These are phyloP conservation scores for Ustilago xerochloae DNA, from an alignment of 1,284 basidiomycete species.

Conservation along the genomic window DNA sequence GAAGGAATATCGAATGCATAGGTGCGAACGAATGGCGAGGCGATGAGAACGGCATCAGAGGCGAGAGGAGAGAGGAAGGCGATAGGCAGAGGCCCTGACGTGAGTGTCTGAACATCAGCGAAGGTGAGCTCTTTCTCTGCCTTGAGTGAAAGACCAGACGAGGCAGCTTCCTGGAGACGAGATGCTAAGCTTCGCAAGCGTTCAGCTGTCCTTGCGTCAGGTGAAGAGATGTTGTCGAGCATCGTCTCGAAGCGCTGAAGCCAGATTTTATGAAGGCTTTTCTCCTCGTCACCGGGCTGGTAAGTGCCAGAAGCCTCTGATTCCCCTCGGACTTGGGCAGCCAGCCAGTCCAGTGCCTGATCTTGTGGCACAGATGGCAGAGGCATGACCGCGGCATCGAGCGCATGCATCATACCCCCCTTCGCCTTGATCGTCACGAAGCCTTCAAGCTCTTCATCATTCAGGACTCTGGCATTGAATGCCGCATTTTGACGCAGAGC, in stretches of 20 bases:
- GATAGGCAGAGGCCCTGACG: slow-evolving; percentile 2
- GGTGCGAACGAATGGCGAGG: background rate
- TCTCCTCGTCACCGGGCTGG: background rate
- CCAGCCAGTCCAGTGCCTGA: slow-evolving; percentile 18
- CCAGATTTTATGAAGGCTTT: slow-evolving; percentile 3
- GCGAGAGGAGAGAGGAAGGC: slow-evolving; percentile 24
- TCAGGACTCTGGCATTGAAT: slow-evolving; percentile 42
- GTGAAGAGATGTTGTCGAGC: background rate
- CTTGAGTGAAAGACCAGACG: background rate
- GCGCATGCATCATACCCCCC: background rate
- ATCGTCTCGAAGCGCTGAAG: background rate
- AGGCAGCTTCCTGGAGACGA: background rate
- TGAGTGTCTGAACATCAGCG: slow-evolving; percentile 2
- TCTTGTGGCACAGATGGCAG: slow-evolving; percentile 20
- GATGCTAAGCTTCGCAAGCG: slow-evolving; percentile 2
- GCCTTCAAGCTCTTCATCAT: slow-evolving; percentile 46
- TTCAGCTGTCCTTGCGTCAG: background rate
- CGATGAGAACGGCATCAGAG: slow-evolving; percentile 1
- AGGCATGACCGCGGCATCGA: slow-evolving; percentile 4
- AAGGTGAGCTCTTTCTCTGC: background rate
- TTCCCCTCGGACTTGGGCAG: no score
- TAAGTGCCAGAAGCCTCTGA: no score
- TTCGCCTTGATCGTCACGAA: slow-evolving; percentile 7
- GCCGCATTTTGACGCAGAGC: slow-evolving; percentile 25
- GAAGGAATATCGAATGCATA: slow-evolving; percentile 10